Evolutionary conservation across 2,329 filamentous ascomycete species (phyloP), one percentile per base, ranked within the genome.

Genomic region (Hortaea werneckii): DNA sequence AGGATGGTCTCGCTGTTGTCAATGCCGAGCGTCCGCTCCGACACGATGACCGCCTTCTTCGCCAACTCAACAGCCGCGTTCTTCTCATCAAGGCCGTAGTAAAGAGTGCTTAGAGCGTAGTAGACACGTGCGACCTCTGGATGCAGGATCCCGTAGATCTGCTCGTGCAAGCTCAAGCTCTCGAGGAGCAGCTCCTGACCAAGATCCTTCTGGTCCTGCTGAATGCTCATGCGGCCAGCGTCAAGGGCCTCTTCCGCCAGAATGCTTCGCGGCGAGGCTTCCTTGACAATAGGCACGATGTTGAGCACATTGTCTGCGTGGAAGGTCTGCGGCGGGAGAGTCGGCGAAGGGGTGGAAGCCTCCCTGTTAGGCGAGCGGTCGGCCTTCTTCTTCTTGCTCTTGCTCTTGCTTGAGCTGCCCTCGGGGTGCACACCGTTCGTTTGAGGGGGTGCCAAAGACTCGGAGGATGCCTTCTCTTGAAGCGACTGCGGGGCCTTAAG

Each of bases 71-170:
- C 85, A 26, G 92, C 92, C 7, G 87, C 87, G 34, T 89, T 86
- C 74, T 96, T 96, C 72, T 98, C 92, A 45, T 96, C 92, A n/a
- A 95, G 78, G 65, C 94, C 86, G 68, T 94, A 96, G 71, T 95
- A 95, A 45, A 96, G 77, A 75, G 94, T 95, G 2, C 92, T 95
- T 40, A 98, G 70, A 43, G 85, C 88, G 67, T 95, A 90, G 73
- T 98, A 98, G 28, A 94, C 85, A 53, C 89, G 82, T 40, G 90
- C 92, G 49, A 96, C 90, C 68, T 98, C 92, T 1, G 92, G 89
- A 64, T 98, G 92, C 27, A 98, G 76, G 47, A 96, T 94, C 50
- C 92, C 92, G 60, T 98, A 98, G 56, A 98, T 96, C 67, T 98
- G 92, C 73, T 98, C 92, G 61, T 98, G 90, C 38, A 98, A 74